phyloP scores from a whole-genome alignment of 2,329 filamentous ascomycete species.

The Cytospora schulzeri region DNA sequence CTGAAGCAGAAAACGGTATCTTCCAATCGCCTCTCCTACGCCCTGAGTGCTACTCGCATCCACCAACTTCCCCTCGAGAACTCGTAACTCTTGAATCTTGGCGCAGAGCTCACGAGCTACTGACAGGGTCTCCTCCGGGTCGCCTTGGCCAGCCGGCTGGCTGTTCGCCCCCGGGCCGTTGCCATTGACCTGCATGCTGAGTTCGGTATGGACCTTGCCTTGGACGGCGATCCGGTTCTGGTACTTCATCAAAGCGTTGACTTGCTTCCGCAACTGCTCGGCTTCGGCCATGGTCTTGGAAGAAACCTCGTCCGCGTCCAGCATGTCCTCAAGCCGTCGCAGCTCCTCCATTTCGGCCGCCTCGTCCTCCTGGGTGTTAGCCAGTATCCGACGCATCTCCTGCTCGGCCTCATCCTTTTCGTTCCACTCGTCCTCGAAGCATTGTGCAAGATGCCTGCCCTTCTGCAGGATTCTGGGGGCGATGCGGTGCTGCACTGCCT shows the following conservation, averaged over 20 bases:
- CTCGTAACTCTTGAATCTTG: conserved; percentile 60
- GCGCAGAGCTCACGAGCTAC: conserved; percentile 61
- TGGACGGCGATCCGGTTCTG: conserved; percentile 57
- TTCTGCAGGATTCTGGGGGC: conserved; percentile 71
- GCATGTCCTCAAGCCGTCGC: conserved; percentile 43
- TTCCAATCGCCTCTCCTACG: conserved; percentile 71
- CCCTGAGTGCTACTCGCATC: conserved; percentile 69
- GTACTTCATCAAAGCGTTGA: conserved; percentile 41
- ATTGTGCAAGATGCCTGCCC: conserved; percentile 68
- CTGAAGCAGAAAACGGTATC: conserved; percentile 70
- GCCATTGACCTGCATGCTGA: conserved; percentile 52
- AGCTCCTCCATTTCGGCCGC: conserved; percentile 63
- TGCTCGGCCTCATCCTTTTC: conserved; percentile 72
- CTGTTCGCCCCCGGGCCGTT: conserved; percentile 35
- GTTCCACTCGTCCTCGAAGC: conserved; percentile 73
- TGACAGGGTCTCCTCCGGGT: conserved; percentile 57
- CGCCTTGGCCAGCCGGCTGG: conserved; percentile 38
- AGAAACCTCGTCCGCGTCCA: conserved; percentile 58
- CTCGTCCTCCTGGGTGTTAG: conserved; percentile 69
- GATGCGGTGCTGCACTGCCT: conserved; percentile 69
- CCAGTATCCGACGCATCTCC: conserved; percentile 66
- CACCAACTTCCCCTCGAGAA: conserved; percentile 68
- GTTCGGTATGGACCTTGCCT: conserved; percentile 53
- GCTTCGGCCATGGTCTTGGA: conserved; percentile 54
- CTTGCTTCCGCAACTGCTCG: conserved; percentile 45